Evolutionary conservation across 164 flowering plant species (phyloP).

Genomic region (Brasenia schreberi): DNA sequence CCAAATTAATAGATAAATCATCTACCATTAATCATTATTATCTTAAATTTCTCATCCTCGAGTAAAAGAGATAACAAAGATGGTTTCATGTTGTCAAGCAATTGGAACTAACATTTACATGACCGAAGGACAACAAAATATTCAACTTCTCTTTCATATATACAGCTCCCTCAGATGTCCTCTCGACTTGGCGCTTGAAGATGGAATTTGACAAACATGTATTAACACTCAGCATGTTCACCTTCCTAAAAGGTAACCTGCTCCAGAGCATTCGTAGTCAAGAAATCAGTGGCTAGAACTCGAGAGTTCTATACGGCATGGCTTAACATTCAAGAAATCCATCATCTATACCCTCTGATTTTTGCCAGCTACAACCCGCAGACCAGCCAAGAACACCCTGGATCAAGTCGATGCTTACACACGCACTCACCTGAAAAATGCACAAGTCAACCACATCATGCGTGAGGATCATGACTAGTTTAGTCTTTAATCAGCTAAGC

Average conservation of each 20-base stretch:
- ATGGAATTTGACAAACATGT: neutral
- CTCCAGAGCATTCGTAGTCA: neutral
- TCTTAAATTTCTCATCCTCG: no score
- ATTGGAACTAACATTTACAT: neutral
- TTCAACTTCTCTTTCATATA: neutral
- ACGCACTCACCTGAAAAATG: conserved; percentile 44
- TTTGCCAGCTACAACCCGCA: conserved; percentile 85
- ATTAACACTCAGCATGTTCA: neutral
- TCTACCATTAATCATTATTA: no score
- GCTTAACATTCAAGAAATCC: conserved; percentile 39
- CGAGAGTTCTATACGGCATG: neutral
- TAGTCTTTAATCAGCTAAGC: neutral
- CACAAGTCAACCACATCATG: neutral
- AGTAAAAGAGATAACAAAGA: neutral
- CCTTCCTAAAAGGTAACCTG: neutral
- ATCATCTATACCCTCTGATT: conserved; percentile 21
- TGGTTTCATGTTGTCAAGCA: neutral
- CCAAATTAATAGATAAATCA: no score
- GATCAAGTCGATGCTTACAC: conserved; percentile 53
- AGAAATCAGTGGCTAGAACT: neutral
- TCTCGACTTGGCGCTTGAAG: neutral
- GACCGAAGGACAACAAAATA: neutral
- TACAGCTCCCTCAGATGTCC: neutral
- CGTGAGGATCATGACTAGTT: neutral
- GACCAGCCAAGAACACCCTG: conserved; percentile 92